Conservation (phyloP, 805 yeast genomes). For the Metschnikowia bowlesiae region DNA sequence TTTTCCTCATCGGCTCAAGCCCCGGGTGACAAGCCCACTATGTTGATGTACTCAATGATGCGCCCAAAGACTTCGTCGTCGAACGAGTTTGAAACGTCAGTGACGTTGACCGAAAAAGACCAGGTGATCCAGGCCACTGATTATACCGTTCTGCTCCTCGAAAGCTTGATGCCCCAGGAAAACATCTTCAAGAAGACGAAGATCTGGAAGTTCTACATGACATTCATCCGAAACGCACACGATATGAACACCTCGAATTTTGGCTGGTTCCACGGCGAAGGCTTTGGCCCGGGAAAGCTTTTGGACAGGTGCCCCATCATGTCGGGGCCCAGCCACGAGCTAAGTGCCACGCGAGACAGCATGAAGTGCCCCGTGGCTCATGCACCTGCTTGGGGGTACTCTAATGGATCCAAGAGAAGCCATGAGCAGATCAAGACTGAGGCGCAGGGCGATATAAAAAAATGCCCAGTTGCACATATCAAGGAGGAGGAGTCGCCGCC, state of each 20-base stretch:
- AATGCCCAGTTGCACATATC: conserved; percentile 1
- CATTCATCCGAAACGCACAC: conserved; percentile 29
- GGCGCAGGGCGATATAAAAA: background rate
- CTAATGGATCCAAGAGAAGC: background rate
- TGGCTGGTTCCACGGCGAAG: conserved; percentile 23
- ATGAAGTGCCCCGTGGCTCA: conserved; percentile 18
- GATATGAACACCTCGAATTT: conserved; percentile 26
- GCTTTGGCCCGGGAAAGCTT: conserved; percentile 14
- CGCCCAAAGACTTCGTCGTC: background rate
- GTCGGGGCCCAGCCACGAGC: conserved; percentile 29
- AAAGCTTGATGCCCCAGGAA: conserved; percentile 5
- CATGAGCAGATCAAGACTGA: background rate
- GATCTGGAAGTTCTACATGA: conserved; percentile 39
- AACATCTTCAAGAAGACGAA: conserved; percentile 15
- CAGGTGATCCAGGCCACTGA: conserved; percentile 14
- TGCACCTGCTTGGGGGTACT: background rate
- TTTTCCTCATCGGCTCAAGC: background rate
- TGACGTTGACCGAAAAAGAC: conserved; percentile 10
- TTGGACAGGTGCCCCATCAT: conserved; percentile 16
- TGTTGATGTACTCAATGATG: background rate
- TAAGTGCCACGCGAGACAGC: conserved; percentile 16
- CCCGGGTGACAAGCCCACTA: background rate
- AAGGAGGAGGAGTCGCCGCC: background rate
- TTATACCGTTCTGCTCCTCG: conserved; percentile 11
- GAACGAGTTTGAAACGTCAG: conserved; percentile 1